These are phyloP conservation scores for Botrytis galanthina DNA, from an alignment of 2,329 filamentous ascomycete genomes.

Conservation along the genomic window DNA sequence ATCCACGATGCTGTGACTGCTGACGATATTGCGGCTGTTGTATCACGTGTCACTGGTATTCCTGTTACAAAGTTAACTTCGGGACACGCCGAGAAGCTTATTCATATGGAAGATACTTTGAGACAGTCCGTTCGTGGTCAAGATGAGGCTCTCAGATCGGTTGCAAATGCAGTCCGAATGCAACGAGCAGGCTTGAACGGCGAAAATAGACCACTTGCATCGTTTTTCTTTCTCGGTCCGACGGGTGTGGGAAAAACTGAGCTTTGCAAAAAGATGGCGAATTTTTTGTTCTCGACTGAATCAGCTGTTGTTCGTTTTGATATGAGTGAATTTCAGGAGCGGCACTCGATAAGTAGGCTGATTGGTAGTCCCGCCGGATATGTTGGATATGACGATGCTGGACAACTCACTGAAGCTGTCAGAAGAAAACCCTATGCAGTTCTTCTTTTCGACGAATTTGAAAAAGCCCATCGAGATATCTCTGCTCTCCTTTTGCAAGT, in stretches of 20 bases:
- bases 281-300: conserved; percentile 90
- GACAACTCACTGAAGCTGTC: conserved; percentile 93
- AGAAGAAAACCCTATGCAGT: conserved; percentile 94
- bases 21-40: conserved; percentile 90
- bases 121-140: conserved; percentile 84
- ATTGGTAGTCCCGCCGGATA: conserved; percentile 94
- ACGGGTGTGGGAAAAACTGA: conserved; percentile 98
- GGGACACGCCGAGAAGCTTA: conserved; percentile 89
- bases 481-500: conserved; percentile 89
- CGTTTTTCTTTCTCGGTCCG: conserved; percentile 96
- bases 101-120: conserved; percentile 91
- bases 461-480: conserved; percentile 95
- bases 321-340: conserved; percentile 97
- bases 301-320: conserved; percentile 90
- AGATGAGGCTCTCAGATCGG: conserved; percentile 86
- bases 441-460: conserved; percentile 93
- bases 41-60: conserved; percentile 78
- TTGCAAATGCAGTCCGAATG: conserved; percentile 89
- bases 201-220: conserved; percentile 86
- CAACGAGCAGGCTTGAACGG: conserved; percentile 89
- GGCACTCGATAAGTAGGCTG: conserved; percentile 88
- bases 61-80: conserved; percentile 89
- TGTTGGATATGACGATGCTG: conserved; percentile 94
- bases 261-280: conserved; percentile 91
- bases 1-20: conserved; percentile 94